A percentile compares a stretch with the other conserved stretches of the same genome.
Conservation (phyloP, 106 monocot species). For the Vanilla planifolia region DNA sequence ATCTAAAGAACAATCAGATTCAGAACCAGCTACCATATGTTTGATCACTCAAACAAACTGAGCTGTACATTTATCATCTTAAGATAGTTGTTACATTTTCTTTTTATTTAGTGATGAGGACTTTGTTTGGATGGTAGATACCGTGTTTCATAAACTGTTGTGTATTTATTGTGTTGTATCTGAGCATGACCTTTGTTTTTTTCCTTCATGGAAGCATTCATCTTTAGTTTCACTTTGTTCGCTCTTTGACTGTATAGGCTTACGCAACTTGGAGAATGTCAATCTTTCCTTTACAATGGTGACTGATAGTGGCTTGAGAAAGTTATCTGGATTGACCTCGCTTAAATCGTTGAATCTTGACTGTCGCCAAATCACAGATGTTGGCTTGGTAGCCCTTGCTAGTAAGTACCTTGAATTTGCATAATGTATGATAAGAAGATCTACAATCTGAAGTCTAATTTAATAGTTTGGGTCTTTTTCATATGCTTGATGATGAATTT, state of each 20-base stretch:
- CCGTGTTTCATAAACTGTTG: too few relatives aligned
- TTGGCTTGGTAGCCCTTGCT: constrained; percentile 71
- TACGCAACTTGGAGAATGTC: constrained; percentile 63
- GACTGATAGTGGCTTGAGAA: constrained; percentile 68
- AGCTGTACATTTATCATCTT: too few relatives aligned
- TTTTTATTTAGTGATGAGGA: too few relatives aligned
- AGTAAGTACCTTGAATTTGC: constrained; percentile 28
- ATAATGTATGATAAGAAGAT: background rate
- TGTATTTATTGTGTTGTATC: background rate
- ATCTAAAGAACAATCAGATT: too few relatives aligned
- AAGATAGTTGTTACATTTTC: too few relatives aligned
- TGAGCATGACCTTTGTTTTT: background rate
- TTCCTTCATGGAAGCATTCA: background rate
- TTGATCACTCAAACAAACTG: too few relatives aligned
- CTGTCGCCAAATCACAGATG: constrained; percentile 84
- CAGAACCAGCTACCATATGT: too few relatives aligned
- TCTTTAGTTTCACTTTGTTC: background rate
- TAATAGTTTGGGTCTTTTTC: background rate
- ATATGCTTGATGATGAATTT: background rate
- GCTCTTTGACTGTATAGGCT: constrained; percentile 27
- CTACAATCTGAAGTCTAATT: background rate
- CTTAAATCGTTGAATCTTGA: constrained; percentile 91
- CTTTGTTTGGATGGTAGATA: too few relatives aligned
- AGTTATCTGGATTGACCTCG: constrained; percentile 72
- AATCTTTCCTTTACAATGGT: constrained; percentile 90